phyloP scores from a whole-genome alignment of 2,329 filamentous ascomycete genomes.

The Paraphoma sp. region DNA sequence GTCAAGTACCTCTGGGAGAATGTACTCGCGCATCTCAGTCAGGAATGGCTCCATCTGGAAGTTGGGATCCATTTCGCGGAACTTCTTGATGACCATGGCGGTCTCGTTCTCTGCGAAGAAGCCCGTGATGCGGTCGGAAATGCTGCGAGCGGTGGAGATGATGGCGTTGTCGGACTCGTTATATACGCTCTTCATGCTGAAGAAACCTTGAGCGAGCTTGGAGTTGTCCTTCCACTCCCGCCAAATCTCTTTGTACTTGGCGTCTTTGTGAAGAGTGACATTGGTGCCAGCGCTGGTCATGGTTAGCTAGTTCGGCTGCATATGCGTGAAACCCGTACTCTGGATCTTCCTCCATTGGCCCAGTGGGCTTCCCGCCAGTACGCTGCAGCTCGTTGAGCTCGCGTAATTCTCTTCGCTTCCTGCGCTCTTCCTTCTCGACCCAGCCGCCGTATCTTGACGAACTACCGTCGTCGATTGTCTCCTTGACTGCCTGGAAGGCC shows the following conservation, averaged over 20 bases:
- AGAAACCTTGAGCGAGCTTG: slow-evolving; percentile 86
- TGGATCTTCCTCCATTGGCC: slow-evolving; percentile 81
- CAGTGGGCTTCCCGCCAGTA: slow-evolving; percentile 54
- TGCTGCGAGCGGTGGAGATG: slow-evolving; percentile 89
- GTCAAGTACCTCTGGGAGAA: slow-evolving; percentile 94
- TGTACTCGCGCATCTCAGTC: slow-evolving; percentile 95
- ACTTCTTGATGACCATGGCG: slow-evolving; percentile 96
- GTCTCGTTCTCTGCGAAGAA: slow-evolving; percentile 99
- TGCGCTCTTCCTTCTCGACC: slow-evolving; percentile 94
- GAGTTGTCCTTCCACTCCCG: slow-evolving; percentile 90
- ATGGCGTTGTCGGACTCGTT: slow-evolving; percentile 97
- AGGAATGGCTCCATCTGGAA: slow-evolving; percentile 97
- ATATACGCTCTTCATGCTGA: slow-evolving; percentile 84
- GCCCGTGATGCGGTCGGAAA: slow-evolving; percentile 88
- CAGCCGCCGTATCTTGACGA: slow-evolving; percentile 96
- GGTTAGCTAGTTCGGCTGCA: slow-evolving; percentile 12
- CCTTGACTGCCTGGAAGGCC: slow-evolving; percentile 89
- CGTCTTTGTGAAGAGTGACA: slow-evolving; percentile 93
- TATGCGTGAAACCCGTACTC: slow-evolving; percentile 66
- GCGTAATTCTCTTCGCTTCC: slow-evolving; percentile 75
- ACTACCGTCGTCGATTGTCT: slow-evolving; percentile 96
- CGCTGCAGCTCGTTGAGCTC: slow-evolving; percentile 66
- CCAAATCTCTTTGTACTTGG: slow-evolving; percentile 99
- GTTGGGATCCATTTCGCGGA: slow-evolving; percentile 90
- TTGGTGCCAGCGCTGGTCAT: slow-evolving; percentile 83